Evolutionary conservation across 2,329 filamentous ascomycete genomes (phyloP), one percentile per base, ranked within the genome.

Genomic region (Ascocoryne sarcoides): DNA sequence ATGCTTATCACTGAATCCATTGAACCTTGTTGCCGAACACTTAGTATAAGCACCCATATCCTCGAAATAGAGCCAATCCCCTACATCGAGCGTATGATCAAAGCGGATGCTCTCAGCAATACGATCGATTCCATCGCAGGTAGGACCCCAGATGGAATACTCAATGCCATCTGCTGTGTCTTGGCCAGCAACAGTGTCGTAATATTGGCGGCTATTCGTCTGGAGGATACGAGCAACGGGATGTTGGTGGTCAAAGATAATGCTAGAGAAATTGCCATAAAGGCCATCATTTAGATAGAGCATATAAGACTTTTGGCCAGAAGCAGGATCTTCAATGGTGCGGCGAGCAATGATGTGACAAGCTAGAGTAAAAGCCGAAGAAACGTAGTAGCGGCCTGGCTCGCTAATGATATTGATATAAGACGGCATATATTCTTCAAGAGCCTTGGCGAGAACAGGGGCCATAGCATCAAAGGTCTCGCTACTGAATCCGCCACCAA

Each of bases 11-110:
- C 81, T 84, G 66, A 96, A 98, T 49, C 92, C 92, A 55, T 98
- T 98, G 80, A 98, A 98, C 59, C 84, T 81, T 42, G 92, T 98
- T 48, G 92, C 90, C 45, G 88, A 95, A 72, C 90, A 96, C 73
- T 89, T 94, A 54, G 92, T 96, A 65, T 98, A 98, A 17, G 92
- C 90, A 40, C 92, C 92, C 92, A 98, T 98, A 47, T 95, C 79
- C 67, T 95, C 87, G 65, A 98, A 98, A 69, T 94, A 98, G 40
- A 98, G 73, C 92, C 92, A 98, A 63, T 98, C 92, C 38, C 92
- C 92, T 5, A 95, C 85, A 58, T 95, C 82, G 32, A 98, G 69
- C 35, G 83, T 74, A 39, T 84, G 79, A 23, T 78, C 68, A 56
- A 95, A 86, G 47, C 73, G 76, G 62, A 84, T 86, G 59, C 81